These are phyloP conservation scores for Nidularia sp. DNA, from an alignment of 768 basidiomycete species.

Conservation along the genomic window DNA sequence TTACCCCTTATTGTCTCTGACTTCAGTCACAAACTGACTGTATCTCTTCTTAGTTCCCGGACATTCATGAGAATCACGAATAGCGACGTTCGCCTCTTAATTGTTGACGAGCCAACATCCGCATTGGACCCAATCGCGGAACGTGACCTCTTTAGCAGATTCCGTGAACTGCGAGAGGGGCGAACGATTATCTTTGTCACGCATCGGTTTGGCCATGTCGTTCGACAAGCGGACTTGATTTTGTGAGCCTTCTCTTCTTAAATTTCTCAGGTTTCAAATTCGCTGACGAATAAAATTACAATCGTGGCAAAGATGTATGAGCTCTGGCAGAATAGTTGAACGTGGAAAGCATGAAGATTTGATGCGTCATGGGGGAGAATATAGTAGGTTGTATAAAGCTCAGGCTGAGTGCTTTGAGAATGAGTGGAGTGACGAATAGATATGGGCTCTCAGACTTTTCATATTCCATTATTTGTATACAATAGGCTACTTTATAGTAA, in stretches of 20 bases:
- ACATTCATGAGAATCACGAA: slow-evolving; percentile 29
- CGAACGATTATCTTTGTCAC: slow-evolving; percentile 49
- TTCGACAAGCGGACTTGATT: slow-evolving; percentile 41
- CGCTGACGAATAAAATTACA: no score
- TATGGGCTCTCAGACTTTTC: no score
- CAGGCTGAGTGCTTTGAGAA: neutral
- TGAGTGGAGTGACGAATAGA: neutral
- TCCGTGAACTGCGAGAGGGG: slow-evolving; percentile 28
- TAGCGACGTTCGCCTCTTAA: slow-evolving; percentile 33
- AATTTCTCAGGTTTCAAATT: no score
- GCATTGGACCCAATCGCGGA: slow-evolving; percentile 48
- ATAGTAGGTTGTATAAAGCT: neutral
- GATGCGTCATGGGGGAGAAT: neutral
- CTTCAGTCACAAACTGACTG: neutral
- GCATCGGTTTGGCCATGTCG: slow-evolving; percentile 39
- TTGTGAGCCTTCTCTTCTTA: slow-evolving; percentile 22
- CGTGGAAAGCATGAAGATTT: neutral
- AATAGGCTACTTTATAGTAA: no score
- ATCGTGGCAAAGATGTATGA: neutral
- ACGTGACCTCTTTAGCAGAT: slow-evolving; percentile 31
- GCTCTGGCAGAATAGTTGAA: neutral
- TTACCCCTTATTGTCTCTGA: slow-evolving; percentile 1
- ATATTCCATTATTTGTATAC: no score
- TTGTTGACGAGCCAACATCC: slow-evolving; percentile 50
- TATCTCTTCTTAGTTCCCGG: slow-evolving; percentile 28